A percentile compares a stretch with the other conserved stretches of the same genome.
These are phyloP conservation scores for Arabidopsis lyrata DNA, from an alignment of 441 rosid genomes.

Conservation along the genomic window DNA sequence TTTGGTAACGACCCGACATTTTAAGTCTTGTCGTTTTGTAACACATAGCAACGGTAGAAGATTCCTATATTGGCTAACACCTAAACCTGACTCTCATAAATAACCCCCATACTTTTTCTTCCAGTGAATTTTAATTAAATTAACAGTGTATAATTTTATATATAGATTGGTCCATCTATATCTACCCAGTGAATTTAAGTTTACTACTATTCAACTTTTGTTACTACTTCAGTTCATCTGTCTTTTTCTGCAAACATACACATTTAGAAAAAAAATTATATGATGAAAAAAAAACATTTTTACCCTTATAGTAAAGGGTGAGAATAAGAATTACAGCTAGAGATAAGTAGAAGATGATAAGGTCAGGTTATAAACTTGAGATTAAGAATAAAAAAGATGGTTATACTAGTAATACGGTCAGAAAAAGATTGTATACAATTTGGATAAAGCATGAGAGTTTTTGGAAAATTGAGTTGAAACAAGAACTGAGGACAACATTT, in stretches of 20 bases:
- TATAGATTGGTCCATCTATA: constrained; percentile 5
- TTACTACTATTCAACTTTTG: not conserved
- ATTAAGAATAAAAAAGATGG: not conserved
- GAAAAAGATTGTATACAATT: not conserved
- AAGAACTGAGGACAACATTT: not conserved
- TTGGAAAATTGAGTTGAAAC: constrained; percentile 4
- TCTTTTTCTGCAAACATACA: not conserved
- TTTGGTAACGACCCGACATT: constrained; percentile 48
- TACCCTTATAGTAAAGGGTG: not conserved
- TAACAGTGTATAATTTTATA: not conserved
- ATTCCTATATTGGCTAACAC: constrained; percentile 21
- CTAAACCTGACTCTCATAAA: constrained; percentile 27
- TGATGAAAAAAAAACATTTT: not conserved
- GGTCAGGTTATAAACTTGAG: not conserved
- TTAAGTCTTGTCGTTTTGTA: constrained; percentile 38
- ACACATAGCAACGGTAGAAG: constrained; percentile 22
- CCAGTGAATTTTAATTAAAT: not conserved
- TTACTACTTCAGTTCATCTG: constrained; percentile 1
- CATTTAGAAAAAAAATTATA: not conserved
- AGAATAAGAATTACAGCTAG: not conserved
- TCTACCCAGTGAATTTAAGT: not conserved
- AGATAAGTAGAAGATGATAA: not conserved
- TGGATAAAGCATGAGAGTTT: constrained; percentile 11
- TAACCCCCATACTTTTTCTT: constrained; percentile 22
- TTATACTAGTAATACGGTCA: not conserved